Evolutionary conservation across 2,329 filamentous ascomycete species (phyloP).

Genomic region (Phaeomoniella chlamydospora): DNA sequence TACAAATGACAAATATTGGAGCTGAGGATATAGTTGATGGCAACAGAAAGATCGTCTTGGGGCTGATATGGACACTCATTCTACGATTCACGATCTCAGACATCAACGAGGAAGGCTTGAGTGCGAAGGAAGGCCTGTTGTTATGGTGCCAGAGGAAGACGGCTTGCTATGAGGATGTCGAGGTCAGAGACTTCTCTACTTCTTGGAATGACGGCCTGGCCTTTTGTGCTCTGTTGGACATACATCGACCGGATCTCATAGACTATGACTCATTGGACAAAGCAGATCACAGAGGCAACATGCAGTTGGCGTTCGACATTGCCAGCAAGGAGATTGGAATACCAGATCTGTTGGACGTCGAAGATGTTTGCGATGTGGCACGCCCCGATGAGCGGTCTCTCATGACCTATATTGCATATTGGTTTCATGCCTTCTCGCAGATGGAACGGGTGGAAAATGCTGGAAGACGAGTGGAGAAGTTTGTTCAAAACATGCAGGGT

Average conservation of each 20-base stretch:
- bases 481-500: constrained; percentile 96
- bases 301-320: constrained; percentile 95
- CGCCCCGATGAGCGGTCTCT: constrained; percentile 92
- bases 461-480: constrained; percentile 90
- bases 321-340: constrained; percentile 94
- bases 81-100: constrained; percentile 95
- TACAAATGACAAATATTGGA: constrained; percentile 97
- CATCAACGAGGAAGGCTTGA: constrained; percentile 96
- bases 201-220: constrained; percentile 98
- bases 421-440: constrained; percentile 99
- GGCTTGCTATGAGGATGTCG: constrained; percentile 92
- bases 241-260: constrained; percentile 91
- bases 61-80: constrained; percentile 97
- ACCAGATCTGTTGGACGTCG: constrained; percentile 85
- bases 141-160: constrained; percentile 98
- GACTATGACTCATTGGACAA: constrained; percentile 94
- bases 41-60: constrained; percentile 92
- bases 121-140: constrained; percentile 86
- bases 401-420: constrained; percentile 99
- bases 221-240: constrained; percentile 91
- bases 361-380: constrained; percentile 92
- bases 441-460: constrained; percentile 99
- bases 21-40: constrained; percentile 97
- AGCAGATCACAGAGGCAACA: constrained; percentile 85
- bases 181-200: constrained; percentile 83